Evolutionary conservation across 1,139 yeast species (phyloP).

Genomic region (Geotrichum klebahnii): DNA sequence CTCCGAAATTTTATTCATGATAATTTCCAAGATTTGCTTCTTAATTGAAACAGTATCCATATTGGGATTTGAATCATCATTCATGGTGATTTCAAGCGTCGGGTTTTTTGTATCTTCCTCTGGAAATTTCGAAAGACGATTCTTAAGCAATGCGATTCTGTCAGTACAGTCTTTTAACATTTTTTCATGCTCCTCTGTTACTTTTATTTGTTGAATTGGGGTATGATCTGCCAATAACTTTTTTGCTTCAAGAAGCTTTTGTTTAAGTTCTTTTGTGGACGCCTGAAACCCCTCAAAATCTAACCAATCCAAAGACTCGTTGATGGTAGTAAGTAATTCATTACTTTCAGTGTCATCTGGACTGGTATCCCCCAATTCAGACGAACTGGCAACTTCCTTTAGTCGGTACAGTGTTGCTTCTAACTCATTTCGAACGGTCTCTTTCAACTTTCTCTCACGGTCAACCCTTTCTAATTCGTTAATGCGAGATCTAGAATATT

Average conservation of each 20-base stretch:
- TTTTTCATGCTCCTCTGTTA: neutral
- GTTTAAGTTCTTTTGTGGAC: conserved; percentile 42
- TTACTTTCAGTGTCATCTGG: conserved; percentile 3
- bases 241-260: conserved; percentile 37
- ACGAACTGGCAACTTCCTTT: conserved; percentile 15
- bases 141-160: conserved; percentile 23
- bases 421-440: conserved; percentile 36
- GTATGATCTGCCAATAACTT: conserved; percentile 9
- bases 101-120: conserved; percentile 19
- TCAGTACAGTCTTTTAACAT: neutral
- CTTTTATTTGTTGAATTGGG: neutral
- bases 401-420: conserved; percentile 38
- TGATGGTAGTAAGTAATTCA: conserved; percentile 2
- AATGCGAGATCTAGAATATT: conserved; percentile 31
- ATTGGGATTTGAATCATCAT: neutral
- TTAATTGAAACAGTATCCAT: neutral
- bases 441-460: conserved; percentile 33
- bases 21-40: neutral
- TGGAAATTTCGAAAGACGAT: conserved; percentile 25
- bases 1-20: conserved; percentile 6
- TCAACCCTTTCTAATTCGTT: conserved; percentile 34
- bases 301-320: conserved; percentile 55
- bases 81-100: conserved; percentile 16
- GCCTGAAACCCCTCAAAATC: conserved; percentile 68
- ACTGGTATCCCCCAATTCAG: neutral